A percentile compares a stretch with the other conserved stretches of the same genome.
These are phyloP conservation scores for Funneliformis mosseae DNA, from an alignment of 192 early-diverging fungal genomes.

Conservation along the genomic window DNA sequence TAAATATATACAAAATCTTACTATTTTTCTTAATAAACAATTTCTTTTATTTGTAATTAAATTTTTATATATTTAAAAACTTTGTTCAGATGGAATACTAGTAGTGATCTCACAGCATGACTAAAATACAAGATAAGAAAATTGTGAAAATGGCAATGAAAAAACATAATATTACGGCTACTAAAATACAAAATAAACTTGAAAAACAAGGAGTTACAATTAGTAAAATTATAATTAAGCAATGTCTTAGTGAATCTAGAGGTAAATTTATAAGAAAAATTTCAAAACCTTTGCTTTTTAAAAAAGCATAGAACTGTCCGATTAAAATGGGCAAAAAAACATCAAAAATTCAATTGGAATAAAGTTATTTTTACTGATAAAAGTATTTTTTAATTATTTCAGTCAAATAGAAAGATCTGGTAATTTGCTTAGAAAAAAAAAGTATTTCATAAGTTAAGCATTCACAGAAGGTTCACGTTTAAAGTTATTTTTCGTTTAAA, in stretches of 20 bases:
- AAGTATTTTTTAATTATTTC: neutral
- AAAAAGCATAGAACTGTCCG: neutral
- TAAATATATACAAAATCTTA: too few species aligned
- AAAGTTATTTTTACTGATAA: neutral
- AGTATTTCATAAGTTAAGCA: too few species aligned
- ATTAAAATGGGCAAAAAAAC: neutral
- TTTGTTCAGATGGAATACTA: too few species aligned
- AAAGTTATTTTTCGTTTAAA: too few species aligned
- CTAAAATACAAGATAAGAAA: neutral
- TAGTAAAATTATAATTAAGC: neutral
- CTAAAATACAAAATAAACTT: neutral
- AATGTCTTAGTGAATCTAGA: neutral
- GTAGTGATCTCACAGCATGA: too few species aligned
- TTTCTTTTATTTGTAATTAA: too few species aligned
- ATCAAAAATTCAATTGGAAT: neutral
- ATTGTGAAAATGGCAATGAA: neutral
- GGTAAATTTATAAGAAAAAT: neutral
- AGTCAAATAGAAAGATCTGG: neutral
- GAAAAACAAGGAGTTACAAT: neutral
- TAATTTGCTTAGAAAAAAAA: too few species aligned
- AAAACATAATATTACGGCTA: neutral
- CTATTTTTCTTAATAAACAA: too few species aligned
- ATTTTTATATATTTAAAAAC: too few species aligned
- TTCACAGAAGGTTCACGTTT: too few species aligned
- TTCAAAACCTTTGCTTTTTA: neutral